Conservation (phyloP, 192 early-diverging fungal genomes). For the Coemansia sp. region DNA sequence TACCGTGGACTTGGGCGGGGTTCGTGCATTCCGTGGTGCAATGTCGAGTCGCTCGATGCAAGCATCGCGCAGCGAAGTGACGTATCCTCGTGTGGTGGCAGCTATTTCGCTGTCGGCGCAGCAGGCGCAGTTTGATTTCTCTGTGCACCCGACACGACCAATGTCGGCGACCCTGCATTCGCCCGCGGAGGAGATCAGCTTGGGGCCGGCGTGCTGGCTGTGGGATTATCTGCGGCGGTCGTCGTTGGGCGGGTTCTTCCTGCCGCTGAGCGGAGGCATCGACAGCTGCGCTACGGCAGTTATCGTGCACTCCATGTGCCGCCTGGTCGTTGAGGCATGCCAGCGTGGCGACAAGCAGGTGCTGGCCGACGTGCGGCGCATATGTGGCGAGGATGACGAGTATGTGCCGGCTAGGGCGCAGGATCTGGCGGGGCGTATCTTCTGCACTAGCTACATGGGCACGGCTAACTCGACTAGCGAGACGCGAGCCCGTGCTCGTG, state of each 20-base stretch:
- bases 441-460: conserved; percentile 97
- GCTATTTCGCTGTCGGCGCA: conserved; percentile 52
- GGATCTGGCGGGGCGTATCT: conserved; percentile 82
- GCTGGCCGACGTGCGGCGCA: conserved; percentile 66
- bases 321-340: conserved; percentile 44
- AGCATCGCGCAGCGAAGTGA: conserved; percentile 55
- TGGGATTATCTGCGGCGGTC: conserved; percentile 99
- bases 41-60: conserved; percentile 79
- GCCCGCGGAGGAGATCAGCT: conserved; percentile 87
- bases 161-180: conserved; percentile 60
- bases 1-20: conserved; percentile 87
- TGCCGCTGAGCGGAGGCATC: conserved; percentile 97
- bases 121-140: conserved; percentile 32
- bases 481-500: conserved; percentile 76
- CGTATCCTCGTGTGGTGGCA: conserved; percentile 71
- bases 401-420: conserved; percentile 76
- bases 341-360: conserved; percentile 60
- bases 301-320: conserved; percentile 73
- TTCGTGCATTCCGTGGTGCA: conserved; percentile 76
- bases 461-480: conserved; percentile 87
- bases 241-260: conserved; percentile 85
- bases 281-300: conserved; percentile 90
- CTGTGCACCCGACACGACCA: conserved; percentile 14
- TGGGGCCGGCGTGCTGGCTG: conserved; percentile 98
- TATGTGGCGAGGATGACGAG: conserved; percentile 57